These are phyloP conservation scores for Ceratonia siliqua DNA, from an alignment of 306 rosid genomes.

Conservation along the genomic window DNA sequence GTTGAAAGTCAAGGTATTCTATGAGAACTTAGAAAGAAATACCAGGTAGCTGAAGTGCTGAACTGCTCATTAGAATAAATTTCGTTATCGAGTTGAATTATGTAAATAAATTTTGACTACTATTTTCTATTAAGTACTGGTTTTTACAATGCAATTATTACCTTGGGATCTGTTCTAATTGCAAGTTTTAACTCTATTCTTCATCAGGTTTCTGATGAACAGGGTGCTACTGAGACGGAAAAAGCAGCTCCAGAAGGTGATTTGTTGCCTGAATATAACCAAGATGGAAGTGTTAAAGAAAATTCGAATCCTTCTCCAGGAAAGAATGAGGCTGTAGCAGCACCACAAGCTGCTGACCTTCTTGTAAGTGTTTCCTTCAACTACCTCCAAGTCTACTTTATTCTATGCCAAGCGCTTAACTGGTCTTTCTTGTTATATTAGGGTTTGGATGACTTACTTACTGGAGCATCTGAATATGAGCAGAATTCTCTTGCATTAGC, in stretches of 20 bases:
- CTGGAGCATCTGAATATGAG: slow-evolving; percentile 52
- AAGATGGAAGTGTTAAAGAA: neutral
- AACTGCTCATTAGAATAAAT: neutral
- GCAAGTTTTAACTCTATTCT: neutral
- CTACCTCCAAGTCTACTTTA: neutral
- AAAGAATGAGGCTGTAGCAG: slow-evolving; percentile 20
- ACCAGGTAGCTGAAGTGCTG: neutral
- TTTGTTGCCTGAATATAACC: neutral
- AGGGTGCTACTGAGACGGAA: neutral
- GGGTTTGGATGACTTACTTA: slow-evolving; percentile 51
- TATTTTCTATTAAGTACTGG: neutral
- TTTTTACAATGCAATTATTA: neutral
- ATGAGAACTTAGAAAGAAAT: neutral
- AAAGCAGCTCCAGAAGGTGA: neutral
- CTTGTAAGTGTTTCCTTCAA: slow-evolving; percentile 27
- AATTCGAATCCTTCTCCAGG: slow-evolving; percentile 16
- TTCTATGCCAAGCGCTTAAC: neutral
- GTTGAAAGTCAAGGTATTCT: neutral
- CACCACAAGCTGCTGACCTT: slow-evolving; percentile 45
- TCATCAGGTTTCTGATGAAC: slow-evolving; percentile 15
- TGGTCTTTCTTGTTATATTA: neutral
- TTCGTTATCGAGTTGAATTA: neutral
- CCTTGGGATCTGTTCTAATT: neutral
- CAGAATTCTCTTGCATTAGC: slow-evolving; percentile 33
- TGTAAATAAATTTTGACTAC: neutral